Evolutionary conservation across 768 basidiomycete species (phyloP).

Genomic region (Hypholoma fasciculare): DNA sequence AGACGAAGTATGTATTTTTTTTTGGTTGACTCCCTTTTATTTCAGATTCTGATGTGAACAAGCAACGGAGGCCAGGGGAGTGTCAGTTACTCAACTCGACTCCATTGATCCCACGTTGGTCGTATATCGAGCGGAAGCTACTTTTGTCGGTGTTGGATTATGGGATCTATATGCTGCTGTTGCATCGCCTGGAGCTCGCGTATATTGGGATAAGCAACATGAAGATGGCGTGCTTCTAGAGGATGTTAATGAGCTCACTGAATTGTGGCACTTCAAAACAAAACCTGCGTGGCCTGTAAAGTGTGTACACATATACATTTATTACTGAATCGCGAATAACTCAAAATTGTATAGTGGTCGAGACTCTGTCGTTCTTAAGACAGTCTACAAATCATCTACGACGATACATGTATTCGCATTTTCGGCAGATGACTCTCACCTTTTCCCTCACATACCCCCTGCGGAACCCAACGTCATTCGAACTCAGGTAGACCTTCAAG

Average conservation of each 20-base stretch:
- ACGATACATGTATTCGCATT: conserved; percentile 95
- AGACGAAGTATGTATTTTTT: conserved; percentile 61
- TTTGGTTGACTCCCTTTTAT: conserved; percentile 7
- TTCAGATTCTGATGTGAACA: conserved; percentile 5
- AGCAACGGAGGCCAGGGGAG: conserved; percentile 87
- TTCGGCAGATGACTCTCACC: conserved; percentile 85
- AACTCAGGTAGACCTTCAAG: conserved; percentile 96
- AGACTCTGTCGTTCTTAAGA: conserved; percentile 88
- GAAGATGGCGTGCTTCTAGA: conserved; percentile 86
- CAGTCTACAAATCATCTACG: conserved; percentile 95
- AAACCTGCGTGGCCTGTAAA: conserved; percentile 93
- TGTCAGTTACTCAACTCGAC: conserved; percentile 92
- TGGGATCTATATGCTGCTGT: conserved; percentile 95
- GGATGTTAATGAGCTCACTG: conserved; percentile 87
- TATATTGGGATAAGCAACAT: conserved; percentile 87
- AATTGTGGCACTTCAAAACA: conserved; percentile 91
- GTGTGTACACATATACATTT: conserved; percentile 46
- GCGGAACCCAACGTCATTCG: conserved; percentile 80
- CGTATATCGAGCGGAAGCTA: conserved; percentile 95
- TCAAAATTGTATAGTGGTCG: conserved; percentile 61
- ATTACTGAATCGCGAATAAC: conserved; percentile 4
- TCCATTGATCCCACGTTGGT: conserved; percentile 97
- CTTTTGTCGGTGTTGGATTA: conserved; percentile 91
- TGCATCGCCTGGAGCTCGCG: conserved; percentile 79
- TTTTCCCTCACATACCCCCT: conserved; percentile 75